Conservation (phyloP, 2,329 filamentous ascomycete genomes). For the Emergomyces orientalis region DNA sequence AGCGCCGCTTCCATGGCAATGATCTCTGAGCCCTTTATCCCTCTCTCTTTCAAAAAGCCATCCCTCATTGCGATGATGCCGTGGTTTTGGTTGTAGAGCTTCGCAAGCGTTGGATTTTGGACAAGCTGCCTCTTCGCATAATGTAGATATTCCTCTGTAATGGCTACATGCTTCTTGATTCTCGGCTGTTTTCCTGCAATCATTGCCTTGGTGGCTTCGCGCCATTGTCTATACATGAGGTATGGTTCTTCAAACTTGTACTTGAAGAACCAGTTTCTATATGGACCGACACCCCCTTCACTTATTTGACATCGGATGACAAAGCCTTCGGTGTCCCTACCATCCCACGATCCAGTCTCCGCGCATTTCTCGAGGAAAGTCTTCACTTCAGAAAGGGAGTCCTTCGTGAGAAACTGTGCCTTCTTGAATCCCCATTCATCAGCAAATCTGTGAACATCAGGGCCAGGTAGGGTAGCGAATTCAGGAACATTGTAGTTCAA, state of each 20-base stretch:
- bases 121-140: slow-evolving; percentile 69
- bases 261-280: slow-evolving; percentile 98
- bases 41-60: slow-evolving; percentile 74
- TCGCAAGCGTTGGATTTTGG: slow-evolving; percentile 56
- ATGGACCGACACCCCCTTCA: slow-evolving; percentile 43
- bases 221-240: slow-evolving; percentile 97
- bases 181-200: slow-evolving; percentile 66
- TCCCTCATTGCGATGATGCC: slow-evolving; percentile 88
- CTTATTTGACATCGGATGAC: slow-evolving; percentile 78
- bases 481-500: slow-evolving; percentile 92
- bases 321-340: slow-evolving; percentile 91
- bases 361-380: slow-evolving; percentile 74
- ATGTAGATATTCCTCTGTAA: slow-evolving; percentile 82
- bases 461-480: slow-evolving; percentile 77
- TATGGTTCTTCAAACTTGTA: slow-evolving; percentile 99
- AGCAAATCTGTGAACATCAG: slow-evolving; percentile 80
- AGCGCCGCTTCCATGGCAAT: slow-evolving; percentile 58
- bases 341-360: slow-evolving; percentile 80
- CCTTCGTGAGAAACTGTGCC: slow-evolving; percentile 67
- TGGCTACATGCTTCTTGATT: slow-evolving; percentile 75
- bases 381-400: slow-evolving; percentile 65
- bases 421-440: slow-evolving; percentile 90
- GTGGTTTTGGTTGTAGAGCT: slow-evolving; percentile 75
- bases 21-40: slow-evolving; percentile 80
- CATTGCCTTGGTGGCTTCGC: slow-evolving; percentile 86